Base-by-base conservation (phyloP, 306 rosid species). In the Quercus rubra region DNA sequence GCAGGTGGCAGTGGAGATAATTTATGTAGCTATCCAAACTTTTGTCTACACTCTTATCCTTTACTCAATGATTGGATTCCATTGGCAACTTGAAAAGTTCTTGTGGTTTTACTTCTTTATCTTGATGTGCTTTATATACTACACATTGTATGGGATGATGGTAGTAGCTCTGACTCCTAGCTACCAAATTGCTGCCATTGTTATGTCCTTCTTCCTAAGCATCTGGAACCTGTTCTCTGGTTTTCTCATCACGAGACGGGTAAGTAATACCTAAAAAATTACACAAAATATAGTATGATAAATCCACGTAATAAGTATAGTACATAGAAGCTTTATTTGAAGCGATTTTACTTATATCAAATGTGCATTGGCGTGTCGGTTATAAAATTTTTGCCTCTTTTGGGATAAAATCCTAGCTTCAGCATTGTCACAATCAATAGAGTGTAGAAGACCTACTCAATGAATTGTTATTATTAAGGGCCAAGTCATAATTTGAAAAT, bases 131-230 rank as follows among this genome's bases (percentile, higher is more conserved):
- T 85, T 84, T 58, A 81, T 85, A 78, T 86, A 74, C 85, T 90
- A 86, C 85, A 90, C 91, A 66, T 83, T 90, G 33, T 90, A 90
- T 41, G 93, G 93, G 30, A 86, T 90, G 91, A 86, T 90, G 93
- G 75, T 79, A 66, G 86, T 81, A 17, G 88, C 91, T 84, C 86
- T 90, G 5, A 90, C 90, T 62, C 91, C 91, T n/a, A 85, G 83
- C 75, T 80, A 85, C 54, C 85, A 84, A 71, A 82, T 88, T 77
- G 93, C 93, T 27, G 82, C 89, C 68, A 79, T 86, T 67, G 64
- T 79, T 31, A 88, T 86, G 90, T 71, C 90, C 77, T 86, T 88
- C 84, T 90, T 86, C 51, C 82, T 90, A n/a, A 61, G 68, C 58
- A 73, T 90, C 81, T 87, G 93, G 93, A 87, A 87, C 76, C 67